Conservation (phyloP, 139 green algal genomes). For the Eudorina sp. region DNA sequence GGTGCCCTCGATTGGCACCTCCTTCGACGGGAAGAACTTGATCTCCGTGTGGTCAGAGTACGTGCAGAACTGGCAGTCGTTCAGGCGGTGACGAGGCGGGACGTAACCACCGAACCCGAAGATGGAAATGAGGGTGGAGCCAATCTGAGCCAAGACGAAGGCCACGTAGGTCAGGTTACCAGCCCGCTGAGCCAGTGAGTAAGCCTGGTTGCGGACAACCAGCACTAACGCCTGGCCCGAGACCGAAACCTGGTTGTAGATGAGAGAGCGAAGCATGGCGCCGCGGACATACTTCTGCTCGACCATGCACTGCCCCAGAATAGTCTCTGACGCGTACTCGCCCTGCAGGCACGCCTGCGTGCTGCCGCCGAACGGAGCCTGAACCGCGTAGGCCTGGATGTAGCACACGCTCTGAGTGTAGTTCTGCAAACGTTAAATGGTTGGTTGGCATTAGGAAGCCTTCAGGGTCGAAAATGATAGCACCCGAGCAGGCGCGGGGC, state of each 20-base stretch:
- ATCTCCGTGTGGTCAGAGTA: conserved; percentile 53
- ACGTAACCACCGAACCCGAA: conserved; percentile 85
- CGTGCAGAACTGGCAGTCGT: conserved; percentile 72
- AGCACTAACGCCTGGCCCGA: conserved; percentile 87
- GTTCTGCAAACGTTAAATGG: not conserved
- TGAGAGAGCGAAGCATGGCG: conserved; percentile 78
- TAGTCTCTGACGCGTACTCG: not conserved
- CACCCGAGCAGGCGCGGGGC: too few relatives aligned
- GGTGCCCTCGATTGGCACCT: conserved; percentile 70
- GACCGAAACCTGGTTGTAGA: conserved; percentile 84
- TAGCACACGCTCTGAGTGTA: not conserved
- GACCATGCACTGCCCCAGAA: conserved; percentile 76
- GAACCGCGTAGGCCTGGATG: not conserved
- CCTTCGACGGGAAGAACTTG: conserved; percentile 63
- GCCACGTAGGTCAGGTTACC: conserved; percentile 82
- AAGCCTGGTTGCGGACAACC: conserved; percentile 77
- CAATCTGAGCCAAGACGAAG: conserved; percentile 81
- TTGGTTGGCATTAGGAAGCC: too few relatives aligned
- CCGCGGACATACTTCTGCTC: conserved; percentile 84
- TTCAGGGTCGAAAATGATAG: too few relatives aligned
- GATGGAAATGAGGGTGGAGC: conserved; percentile 73
- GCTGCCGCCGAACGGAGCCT: conserved; percentile 13
- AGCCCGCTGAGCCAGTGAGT: conserved; percentile 70
- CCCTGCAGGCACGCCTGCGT: not conserved
- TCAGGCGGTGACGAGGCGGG: conserved; percentile 55